These are phyloP conservation scores for Alternaria consortialis DNA, from an alignment of 2,329 filamentous ascomycete genomes.

Conservation along the genomic window DNA sequence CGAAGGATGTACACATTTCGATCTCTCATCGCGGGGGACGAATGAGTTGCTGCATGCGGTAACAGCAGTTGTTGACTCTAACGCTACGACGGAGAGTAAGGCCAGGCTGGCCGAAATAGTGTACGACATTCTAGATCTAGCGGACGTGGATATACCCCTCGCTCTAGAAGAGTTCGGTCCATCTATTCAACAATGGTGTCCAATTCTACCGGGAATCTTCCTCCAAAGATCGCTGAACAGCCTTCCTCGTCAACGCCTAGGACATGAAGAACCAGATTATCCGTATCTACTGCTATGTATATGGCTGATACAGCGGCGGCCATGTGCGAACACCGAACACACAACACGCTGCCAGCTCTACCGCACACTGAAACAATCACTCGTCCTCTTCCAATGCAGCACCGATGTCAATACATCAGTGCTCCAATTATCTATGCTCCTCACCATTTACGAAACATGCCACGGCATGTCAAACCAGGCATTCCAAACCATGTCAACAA, in stretches of 20 bases:
- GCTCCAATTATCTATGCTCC: slow-evolving; percentile 16
- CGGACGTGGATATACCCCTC: too few relatives aligned
- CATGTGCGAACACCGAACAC: slow-evolving; percentile 12
- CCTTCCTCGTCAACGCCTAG: too few relatives aligned
- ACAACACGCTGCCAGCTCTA: slow-evolving; percentile 12
- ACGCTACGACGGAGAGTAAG: neutral
- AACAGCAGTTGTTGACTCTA: slow-evolving; percentile 8
- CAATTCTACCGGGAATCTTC: too few relatives aligned
- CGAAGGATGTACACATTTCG: slow-evolving; percentile 10
- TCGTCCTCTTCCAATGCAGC: neutral
- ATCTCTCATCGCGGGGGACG: slow-evolving; percentile 15
- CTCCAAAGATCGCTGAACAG: too few relatives aligned
- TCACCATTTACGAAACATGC: slow-evolving; percentile 22
- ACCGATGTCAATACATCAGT: neutral
- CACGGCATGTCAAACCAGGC: slow-evolving; percentile 19
- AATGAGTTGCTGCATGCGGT: slow-evolving; percentile 14
- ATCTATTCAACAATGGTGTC: too few relatives aligned
- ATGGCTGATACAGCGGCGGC: slow-evolving; percentile 13
- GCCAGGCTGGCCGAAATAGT: slow-evolving; percentile 13
- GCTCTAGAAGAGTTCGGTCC: too few relatives aligned
- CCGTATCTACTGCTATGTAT: slow-evolving; percentile 6
- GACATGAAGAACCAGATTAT: too few relatives aligned
- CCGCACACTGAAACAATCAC: slow-evolving; percentile 17
- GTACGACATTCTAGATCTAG: neutral
- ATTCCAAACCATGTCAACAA: slow-evolving; percentile 15